Evolutionary conservation across 352 stramenopile species (phyloP), one percentile per base, ranked within the genome.

Genomic region (Phytopythium vexans): DNA sequence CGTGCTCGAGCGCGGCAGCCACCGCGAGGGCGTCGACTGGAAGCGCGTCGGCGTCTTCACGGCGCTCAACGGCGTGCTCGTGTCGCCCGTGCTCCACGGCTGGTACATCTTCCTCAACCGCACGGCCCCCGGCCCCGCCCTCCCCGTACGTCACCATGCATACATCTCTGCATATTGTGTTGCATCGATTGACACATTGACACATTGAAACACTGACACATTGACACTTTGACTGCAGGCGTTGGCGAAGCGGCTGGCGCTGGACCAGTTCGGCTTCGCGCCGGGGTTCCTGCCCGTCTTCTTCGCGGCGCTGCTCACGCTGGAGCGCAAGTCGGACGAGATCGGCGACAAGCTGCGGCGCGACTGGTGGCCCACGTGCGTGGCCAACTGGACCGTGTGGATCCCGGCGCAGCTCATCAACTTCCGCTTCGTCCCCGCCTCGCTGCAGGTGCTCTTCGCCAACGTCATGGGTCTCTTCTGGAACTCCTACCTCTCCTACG

Each of bases 361-460:
- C 16, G 82, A 94, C n/a, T 94, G 83, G 83, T 94, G 83, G 83
- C 62, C 79, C 5, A 69, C 81, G 3, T 72, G 78, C 34, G 74
- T 90, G 66, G 65, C 81, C 57, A 94, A 94, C 66, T 94, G 83
- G 83, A 56, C 62, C 36, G 74, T 94, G 33, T 94, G 83, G 83
- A 77, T 94, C 36, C 83, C 83, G 0, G 83, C 83, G 4, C 81
- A 94, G 67, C 64, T 92, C 36, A 41, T 89, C 59, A 94, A 94
- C 60, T 92, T 94, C 57, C 72, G 74, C 54, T 85, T 94, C 46
- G 82, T 94, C 44, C 79, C 79, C 1, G 74, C 68, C 4, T 72
- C 69, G 11, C 79, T 94, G 39, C 83, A 92, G 56, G 83, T 94
- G 62, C 77, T 94, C 10, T 94, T 94, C 52, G 70, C 83, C 51